A percentile compares a stretch with the other conserved stretches of the same genome.
These are phyloP conservation scores for Salix arbutifolia DNA, from an alignment of 345 rosid species.

Conservation along the genomic window DNA sequence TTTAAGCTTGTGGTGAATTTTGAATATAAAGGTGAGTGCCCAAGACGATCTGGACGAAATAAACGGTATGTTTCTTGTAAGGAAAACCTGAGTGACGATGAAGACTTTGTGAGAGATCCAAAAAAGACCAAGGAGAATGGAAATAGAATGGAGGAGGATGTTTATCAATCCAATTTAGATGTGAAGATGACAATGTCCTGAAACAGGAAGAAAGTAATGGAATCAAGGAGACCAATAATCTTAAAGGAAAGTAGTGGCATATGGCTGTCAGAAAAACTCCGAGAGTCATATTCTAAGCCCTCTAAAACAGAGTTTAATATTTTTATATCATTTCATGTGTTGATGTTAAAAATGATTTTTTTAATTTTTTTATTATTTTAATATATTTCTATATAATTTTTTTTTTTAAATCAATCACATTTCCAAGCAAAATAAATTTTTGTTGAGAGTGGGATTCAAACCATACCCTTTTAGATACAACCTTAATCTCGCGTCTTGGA, in stretches of 20 bases:
- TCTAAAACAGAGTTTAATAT: no score
- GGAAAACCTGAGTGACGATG: conserved; percentile 67
- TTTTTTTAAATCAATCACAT: no score
- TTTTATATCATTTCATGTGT: no score
- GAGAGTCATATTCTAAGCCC: conserved; percentile 16
- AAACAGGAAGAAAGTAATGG: conserved; percentile 19
- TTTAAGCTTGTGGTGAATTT: conserved; percentile 25
- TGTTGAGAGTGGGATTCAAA: no score
- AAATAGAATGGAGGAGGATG: conserved; percentile 21
- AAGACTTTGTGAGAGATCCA: conserved; percentile 24
- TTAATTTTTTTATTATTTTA: no score
- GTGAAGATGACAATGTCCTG: conserved; percentile 18
- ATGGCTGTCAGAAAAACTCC: conserved; percentile 26
- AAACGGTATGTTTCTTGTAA: conserved; percentile 62
- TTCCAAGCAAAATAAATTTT: no score
- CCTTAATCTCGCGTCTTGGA: no score
- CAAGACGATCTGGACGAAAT: conserved; percentile 63
- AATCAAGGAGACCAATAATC: conserved; percentile 17
- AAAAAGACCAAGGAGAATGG: conserved; percentile 34
- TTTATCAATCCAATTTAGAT: conserved; percentile 18
- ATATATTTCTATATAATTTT: no score
- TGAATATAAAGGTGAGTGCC: conserved; percentile 27
- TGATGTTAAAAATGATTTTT: no score
- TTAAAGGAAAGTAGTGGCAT: conserved; percentile 18
- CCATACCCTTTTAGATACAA: no score